phyloP scores from a whole-genome alignment of 192 early-diverging fungal genomes.

The Linderina pennispora region DNA sequence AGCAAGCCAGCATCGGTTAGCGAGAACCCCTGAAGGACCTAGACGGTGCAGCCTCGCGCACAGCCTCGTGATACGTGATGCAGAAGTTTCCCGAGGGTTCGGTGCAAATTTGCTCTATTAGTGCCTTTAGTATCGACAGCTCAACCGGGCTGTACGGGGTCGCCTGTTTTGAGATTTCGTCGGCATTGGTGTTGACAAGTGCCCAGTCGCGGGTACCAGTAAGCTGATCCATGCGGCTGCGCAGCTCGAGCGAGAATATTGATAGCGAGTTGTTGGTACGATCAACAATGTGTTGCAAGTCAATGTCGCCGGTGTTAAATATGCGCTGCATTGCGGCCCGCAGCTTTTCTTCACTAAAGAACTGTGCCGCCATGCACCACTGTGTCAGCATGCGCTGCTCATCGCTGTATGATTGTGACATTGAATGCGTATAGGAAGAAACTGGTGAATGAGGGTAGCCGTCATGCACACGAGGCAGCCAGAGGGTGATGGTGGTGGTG shows the following conservation, averaged over 20 bases:
- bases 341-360: slow-evolving; percentile 15
- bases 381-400: slow-evolving; percentile 24
- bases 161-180: slow-evolving; percentile 9
- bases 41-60: slow-evolving; percentile 2
- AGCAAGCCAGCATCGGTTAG: slow-evolving; percentile 12
- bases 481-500: no score
- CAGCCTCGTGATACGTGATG: slow-evolving; percentile 18
- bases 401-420: background rate
- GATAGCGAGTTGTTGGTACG: slow-evolving; percentile 6
- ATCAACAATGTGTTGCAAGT: slow-evolving; percentile 4
- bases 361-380: slow-evolving; percentile 38
- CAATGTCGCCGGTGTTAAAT: background rate
- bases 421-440: no score
- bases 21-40: slow-evolving; percentile 1
- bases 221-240: slow-evolving; percentile 26
- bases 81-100: slow-evolving; percentile 26
- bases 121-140: slow-evolving; percentile 16
- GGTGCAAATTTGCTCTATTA: slow-evolving; percentile 20
- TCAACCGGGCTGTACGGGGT: slow-evolving; percentile 16
- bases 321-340: slow-evolving; percentile 13
- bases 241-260: slow-evolving; percentile 25
- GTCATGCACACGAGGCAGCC: no score
- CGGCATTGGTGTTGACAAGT: slow-evolving; percentile 29
- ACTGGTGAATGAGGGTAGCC: no score
- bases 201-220: slow-evolving; percentile 20